Evolutionary conservation across 805 yeast species (phyloP), one percentile per base, ranked within the genome.

Genomic region (Yarrowia porcina): DNA sequence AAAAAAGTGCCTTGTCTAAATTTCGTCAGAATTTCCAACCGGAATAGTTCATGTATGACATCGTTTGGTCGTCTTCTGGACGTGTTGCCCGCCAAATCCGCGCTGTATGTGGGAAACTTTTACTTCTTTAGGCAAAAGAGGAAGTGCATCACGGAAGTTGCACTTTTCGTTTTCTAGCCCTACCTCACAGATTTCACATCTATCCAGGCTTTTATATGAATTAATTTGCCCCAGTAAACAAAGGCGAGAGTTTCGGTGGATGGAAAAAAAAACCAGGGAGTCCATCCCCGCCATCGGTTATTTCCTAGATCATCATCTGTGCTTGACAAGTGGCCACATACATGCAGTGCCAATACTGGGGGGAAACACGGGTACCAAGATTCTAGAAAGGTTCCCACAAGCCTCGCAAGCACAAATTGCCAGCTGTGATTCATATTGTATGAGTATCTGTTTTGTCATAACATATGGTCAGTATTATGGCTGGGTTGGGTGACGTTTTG

Each of bases 91-190:
- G 36, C 52, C 52, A 45, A 45, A 18, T 7, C 52, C 52, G 52
- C 52, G 52, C 52, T 20, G 13, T 32, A 6, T 18, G 3, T 18
- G 36, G 52, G 52, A 45, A 45, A 28, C 52, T 45, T 45, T 45
- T 45, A 45, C 52, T 45, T 45, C 52, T 45, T 45, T 45, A 18
- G 52, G 52, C 52, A 45, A 45, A 45, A 45, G 52, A 45, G 52
- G 52, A 45, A 45, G 52, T 45, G 36, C 52, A 45, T 45, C 52
- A 30, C 52, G 6, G 36, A 20, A 8, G 27, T 13, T 28, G 28
- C 25, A 45, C 25, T 45, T 45, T 45, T 12, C 13, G 52, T 30
- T 45, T 45, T 30, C 13, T 20, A 13, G 36, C 52, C 52, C 36
- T 45, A 45, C n/a, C 36, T 45, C 52, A n/a, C 28, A 44, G 33